Conservation (phyloP, 2,329 filamentous ascomycete genomes). For the Pseudogymnoascus sp. region DNA sequence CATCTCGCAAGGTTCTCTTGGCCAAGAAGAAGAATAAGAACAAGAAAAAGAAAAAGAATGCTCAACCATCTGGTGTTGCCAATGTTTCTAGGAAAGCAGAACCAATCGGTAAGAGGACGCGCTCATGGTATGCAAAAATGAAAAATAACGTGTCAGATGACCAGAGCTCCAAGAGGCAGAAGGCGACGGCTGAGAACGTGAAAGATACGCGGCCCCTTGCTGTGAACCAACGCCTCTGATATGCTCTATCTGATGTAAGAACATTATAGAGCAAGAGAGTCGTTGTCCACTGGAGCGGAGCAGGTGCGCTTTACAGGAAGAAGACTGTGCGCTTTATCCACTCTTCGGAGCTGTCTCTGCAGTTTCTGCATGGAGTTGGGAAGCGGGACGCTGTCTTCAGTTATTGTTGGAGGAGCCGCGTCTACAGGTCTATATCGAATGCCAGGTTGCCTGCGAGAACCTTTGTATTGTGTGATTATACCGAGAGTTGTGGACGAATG, state of each 20-base stretch:
- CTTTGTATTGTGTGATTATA: neutral
- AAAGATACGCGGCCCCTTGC: neutral
- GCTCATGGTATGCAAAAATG: neutral
- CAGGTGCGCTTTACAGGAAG: neutral
- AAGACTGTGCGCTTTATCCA: neutral
- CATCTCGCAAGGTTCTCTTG: neutral
- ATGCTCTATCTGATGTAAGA: neutral
- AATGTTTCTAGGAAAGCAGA: neutral
- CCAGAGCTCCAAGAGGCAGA: neutral
- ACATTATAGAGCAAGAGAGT: neutral
- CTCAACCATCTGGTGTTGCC: neutral
- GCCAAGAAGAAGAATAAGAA: neutral
- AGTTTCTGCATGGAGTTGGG: neutral
- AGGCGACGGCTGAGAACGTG: neutral
- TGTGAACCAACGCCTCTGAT: neutral
- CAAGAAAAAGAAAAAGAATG: neutral
- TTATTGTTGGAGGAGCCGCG: neutral
- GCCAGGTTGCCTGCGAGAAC: neutral
- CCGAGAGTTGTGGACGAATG: neutral
- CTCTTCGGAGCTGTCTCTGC: neutral
- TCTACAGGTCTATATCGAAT: neutral
- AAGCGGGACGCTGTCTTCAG: neutral
- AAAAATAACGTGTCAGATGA: neutral
- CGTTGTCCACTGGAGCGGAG: neutral
- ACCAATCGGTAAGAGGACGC: neutral